Evolutionary conservation across 2,329 filamentous ascomycete genomes (phyloP), one percentile per base, ranked within the genome.

Genomic region (Thermothelomyces thermophilus): DNA sequence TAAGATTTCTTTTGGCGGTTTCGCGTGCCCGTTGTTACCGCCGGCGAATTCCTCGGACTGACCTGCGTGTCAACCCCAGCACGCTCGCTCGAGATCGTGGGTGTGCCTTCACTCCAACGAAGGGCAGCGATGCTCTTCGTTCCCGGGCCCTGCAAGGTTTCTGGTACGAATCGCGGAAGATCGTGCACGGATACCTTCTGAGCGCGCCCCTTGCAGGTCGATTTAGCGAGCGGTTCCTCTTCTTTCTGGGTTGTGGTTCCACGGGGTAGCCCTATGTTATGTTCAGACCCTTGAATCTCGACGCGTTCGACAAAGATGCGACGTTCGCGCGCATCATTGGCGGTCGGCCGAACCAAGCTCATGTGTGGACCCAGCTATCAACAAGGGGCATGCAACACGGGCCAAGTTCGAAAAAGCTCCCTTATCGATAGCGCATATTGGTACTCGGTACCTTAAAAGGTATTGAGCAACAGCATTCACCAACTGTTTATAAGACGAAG

Each of bases 281-380:
- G 37, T 31, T 33, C 24, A 16, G 13, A 30, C 16, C 14, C 28
- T 26, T 22, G 16, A 46, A 46, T 48, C 50, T 46, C 46, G 51
- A 56, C 54, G 54, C 54, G 54, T 49, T 56, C 42, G 39, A 48
- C 39, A 22, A 22, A 37, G 45, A 35, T 35, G 13, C n/a, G 33
- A 34, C 28, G 43, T 39, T 53, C 30, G 40, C 46, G 45, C 37
- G 42, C 42, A 42, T 50, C 48, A 46, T 46, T 45, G 48, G 48
- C 28, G 20, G 33, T 26, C 34, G 48, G 28, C 30, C 42, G 19
- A 20, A n/a, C n/a, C n/a, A n/a, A 46, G 35, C 14, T 30, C 10
- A 3, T n/a, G 10, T 34, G 30, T 41, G 42, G 36, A 35, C 26
- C 41, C 7, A 7, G 9, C 16, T 35, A n/a, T 17, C 11, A 28